Conservation (phyloP, 2,329 filamentous ascomycete species). For the Cercospora canescens region DNA sequence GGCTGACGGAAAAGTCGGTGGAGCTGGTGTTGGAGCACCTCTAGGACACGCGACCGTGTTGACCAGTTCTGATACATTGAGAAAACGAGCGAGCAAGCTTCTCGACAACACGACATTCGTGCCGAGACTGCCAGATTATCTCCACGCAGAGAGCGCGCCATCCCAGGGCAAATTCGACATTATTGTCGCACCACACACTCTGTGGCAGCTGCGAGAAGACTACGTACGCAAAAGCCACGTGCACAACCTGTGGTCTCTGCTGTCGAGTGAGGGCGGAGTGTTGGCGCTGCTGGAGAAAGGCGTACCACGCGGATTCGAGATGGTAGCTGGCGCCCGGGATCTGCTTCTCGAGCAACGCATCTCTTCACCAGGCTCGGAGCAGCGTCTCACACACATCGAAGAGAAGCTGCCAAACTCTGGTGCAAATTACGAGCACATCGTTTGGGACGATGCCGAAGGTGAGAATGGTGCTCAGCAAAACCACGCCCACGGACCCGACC, state of each 20-base stretch:
- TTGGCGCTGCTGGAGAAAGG: conserved; percentile 89
- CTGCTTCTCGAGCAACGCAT: conserved; percentile 77
- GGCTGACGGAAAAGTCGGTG: conserved; percentile 38
- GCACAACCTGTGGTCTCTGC: conserved; percentile 84
- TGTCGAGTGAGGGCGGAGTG: conserved; percentile 82
- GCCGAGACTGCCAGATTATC: conserved; percentile 84
- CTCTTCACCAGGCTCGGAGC: conserved; percentile 52
- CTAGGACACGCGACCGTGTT: conserved; percentile 78
- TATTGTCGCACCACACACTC: conserved; percentile 82
- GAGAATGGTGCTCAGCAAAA: neutral
- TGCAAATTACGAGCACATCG: conserved; percentile 14
- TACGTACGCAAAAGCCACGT: conserved; percentile 76
- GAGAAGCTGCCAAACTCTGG: conserved; percentile 36
- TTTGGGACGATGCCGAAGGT: conserved; percentile 21
- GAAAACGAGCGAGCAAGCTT: conserved; percentile 72
- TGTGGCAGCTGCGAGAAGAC: conserved; percentile 74
- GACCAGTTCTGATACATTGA: conserved; percentile 71
- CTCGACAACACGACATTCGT: conserved; percentile 90
- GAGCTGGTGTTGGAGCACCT: conserved; percentile 48
- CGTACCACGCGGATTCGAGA: conserved; percentile 87
- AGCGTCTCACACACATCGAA: conserved; percentile 14
- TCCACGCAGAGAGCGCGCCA: conserved; percentile 58
- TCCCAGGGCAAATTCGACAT: conserved; percentile 70
- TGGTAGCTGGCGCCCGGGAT: conserved; percentile 79
- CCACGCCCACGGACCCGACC: neutral